Percentiles rank a stretch among this genome's conserved stretches.
phyloP scores from a whole-genome alignment of 1,139 yeast genomes.

The Ashbya aceris region DNA sequence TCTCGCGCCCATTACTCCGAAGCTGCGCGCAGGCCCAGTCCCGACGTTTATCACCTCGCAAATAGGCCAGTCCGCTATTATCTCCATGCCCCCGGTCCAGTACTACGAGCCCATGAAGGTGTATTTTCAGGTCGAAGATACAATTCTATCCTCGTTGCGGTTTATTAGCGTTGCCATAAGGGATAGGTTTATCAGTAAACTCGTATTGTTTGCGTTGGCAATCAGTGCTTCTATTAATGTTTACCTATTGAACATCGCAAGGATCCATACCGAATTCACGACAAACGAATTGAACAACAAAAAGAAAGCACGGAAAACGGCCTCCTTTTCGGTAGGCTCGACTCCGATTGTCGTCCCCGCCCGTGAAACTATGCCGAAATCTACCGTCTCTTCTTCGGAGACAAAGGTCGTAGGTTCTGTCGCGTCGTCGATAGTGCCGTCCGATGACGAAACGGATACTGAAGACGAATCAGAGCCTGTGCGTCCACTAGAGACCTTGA shows the following conservation, averaged over 20 bases:
- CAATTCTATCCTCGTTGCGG: constrained; percentile 43
- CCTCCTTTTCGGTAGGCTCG: constrained; percentile 2
- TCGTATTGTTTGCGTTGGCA: constrained; percentile 62
- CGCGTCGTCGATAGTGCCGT: constrained; percentile 17
- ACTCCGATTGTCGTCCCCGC: constrained; percentile 3
- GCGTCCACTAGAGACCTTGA: constrained; percentile 53
- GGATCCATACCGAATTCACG: constrained; percentile 39
- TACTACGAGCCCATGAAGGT: constrained; percentile 62
- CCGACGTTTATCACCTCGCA: constrained; percentile 20
- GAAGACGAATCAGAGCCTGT: constrained; percentile 37
- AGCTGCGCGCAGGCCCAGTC: constrained; percentile 15
- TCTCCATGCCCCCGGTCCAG: constrained; percentile 60
- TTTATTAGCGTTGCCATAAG: constrained; percentile 64
- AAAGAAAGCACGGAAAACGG: constrained; percentile 11
- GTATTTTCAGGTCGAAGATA: constrained; percentile 59
- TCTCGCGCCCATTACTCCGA: constrained; percentile 31
- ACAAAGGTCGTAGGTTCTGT: constrained; percentile 9
- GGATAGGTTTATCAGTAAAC: constrained; percentile 74
- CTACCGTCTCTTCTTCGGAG: constrained; percentile 11
- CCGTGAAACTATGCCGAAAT: constrained; percentile 1
- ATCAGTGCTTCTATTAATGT: constrained; percentile 74
- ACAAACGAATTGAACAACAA: constrained; percentile 21
- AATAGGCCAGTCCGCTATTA: constrained; percentile 30
- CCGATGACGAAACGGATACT: constrained; percentile 43
- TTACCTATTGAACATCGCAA: constrained; percentile 70